These are phyloP conservation scores for Vitis amurensis DNA, from an alignment of 164 flowering plant species.

Conservation along the genomic window DNA sequence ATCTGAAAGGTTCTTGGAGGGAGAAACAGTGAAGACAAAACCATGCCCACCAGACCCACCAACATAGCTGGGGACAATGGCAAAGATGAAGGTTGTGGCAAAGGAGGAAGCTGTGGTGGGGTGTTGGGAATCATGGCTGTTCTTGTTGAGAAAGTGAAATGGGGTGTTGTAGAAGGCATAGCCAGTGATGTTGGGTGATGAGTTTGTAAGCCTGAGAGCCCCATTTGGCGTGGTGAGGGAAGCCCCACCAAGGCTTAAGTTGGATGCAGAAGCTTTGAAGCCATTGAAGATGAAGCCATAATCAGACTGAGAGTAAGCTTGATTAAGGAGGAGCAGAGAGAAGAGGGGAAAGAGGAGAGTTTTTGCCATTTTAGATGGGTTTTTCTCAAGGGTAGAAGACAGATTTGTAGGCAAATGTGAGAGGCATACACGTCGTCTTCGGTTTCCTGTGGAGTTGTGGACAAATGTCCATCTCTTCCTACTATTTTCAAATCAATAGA, in stretches of 20 bases:
- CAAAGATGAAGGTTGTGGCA: conserved; percentile 2
- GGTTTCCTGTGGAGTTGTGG: too few relatives aligned
- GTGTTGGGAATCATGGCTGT: background rate
- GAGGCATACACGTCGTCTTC: too few relatives aligned
- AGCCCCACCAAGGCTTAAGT: background rate
- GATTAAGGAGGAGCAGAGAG: too few relatives aligned
- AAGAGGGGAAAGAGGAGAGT: too few relatives aligned
- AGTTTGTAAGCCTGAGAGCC: conserved; percentile 2
- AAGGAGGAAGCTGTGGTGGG: background rate
- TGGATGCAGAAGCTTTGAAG: conserved; percentile 1
- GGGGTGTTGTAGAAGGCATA: conserved; percentile 6
- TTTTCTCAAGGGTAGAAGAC: too few relatives aligned
- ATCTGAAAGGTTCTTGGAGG: too few relatives aligned
- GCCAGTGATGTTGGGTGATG: conserved; percentile 3
- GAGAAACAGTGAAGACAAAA: too few relatives aligned
- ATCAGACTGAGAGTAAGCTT: too few relatives aligned
- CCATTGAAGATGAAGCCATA: conserved; percentile 4
- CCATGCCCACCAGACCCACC: background rate
- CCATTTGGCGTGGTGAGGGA: conserved; percentile 1
- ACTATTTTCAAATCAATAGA: too few relatives aligned
- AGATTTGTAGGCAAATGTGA: too few relatives aligned
- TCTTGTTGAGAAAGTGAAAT: background rate
- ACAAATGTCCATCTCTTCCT: too few relatives aligned
- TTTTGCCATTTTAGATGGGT: too few relatives aligned
- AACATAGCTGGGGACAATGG: background rate